Conservation (phyloP, 139 green algal species). For the Diplosphaera chodatii region DNA sequence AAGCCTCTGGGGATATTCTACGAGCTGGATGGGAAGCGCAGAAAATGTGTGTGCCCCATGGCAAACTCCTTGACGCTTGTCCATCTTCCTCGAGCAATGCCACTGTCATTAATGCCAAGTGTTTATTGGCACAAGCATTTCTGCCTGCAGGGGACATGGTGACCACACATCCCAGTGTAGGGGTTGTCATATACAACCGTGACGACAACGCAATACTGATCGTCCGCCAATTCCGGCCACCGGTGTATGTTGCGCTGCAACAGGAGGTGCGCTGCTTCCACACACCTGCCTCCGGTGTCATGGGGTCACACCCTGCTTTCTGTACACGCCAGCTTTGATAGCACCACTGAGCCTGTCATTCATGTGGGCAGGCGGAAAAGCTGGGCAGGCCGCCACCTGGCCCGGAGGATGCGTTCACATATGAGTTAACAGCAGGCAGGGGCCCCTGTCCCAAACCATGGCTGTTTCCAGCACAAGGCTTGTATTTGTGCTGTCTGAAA, state of each 20-base stretch:
- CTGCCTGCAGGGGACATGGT: too few relatives aligned
- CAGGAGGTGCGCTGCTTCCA: conserved; percentile 5
- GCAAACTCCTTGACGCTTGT: too few relatives aligned
- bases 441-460: too few relatives aligned
- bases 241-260: conserved; percentile 32
- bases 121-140: too few relatives aligned
- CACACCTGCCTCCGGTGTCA: too few relatives aligned
- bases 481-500: too few relatives aligned
- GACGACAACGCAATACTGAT: conserved; percentile 42
- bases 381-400: conserved; percentile 7
- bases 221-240: conserved; percentile 75
- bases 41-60: background rate
- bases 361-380: background rate
- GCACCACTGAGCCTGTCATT: too few relatives aligned
- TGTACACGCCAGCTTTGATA: too few relatives aligned
- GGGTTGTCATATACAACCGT: conserved; percentile 68
- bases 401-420: conserved; percentile 63
- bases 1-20: conserved; percentile 46
- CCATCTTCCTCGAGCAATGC: too few relatives aligned
- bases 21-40: conserved; percentile 42
- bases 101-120: too few relatives aligned
- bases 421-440: conserved; percentile 84
- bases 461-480: too few relatives aligned
- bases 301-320: too few relatives aligned
- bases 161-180: conserved; percentile 59